Evolutionary conservation across 2,329 filamentous ascomycete genomes (phyloP).

Genomic region (Microcera coccophila): DNA sequence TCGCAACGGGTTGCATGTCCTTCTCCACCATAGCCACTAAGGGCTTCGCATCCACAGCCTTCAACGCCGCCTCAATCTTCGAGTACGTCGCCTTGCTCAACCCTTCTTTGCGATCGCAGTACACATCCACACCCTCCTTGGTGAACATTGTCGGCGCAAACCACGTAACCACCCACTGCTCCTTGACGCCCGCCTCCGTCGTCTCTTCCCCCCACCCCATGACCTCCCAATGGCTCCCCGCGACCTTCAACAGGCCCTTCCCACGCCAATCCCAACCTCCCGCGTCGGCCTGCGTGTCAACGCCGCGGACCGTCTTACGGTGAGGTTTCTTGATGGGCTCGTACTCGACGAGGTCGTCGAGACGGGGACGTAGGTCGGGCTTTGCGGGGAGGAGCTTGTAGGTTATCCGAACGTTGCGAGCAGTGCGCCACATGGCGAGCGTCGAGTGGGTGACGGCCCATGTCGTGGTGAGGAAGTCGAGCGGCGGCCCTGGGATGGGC

Average conservation of each 20-base stretch:
- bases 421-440: slow-evolving; percentile 74
- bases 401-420: slow-evolving; percentile 75
- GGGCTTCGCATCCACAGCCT: slow-evolving; percentile 45
- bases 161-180: slow-evolving; percentile 76
- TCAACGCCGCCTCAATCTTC: slow-evolving; percentile 52
- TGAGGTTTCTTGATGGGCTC: slow-evolving; percentile 50
- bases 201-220: slow-evolving; percentile 65
- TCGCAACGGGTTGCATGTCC: slow-evolving; percentile 50
- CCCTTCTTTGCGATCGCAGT: slow-evolving; percentile 60
- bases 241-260: slow-evolving; percentile 68
- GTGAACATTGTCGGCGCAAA: slow-evolving; percentile 83
- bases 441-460: slow-evolving; percentile 76
- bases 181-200: slow-evolving; percentile 37
- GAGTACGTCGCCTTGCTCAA: slow-evolving; percentile 54
- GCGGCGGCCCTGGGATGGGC: slow-evolving; percentile 41
- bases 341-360: slow-evolving; percentile 73
- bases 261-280: slow-evolving; percentile 72
- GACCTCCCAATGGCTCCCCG: slow-evolving; percentile 75
- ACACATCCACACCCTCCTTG: slow-evolving; percentile 75
- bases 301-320: slow-evolving; percentile 60
- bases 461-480: slow-evolving; percentile 60
- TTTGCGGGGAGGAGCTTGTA: slow-evolving; percentile 55
- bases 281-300: slow-evolving; percentile 52
- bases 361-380: slow-evolving; percentile 39
- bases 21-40: slow-evolving; percentile 48